Conservation (phyloP, 495 filamentous ascomycete genomes). For the Echria macrotheca region DNA sequence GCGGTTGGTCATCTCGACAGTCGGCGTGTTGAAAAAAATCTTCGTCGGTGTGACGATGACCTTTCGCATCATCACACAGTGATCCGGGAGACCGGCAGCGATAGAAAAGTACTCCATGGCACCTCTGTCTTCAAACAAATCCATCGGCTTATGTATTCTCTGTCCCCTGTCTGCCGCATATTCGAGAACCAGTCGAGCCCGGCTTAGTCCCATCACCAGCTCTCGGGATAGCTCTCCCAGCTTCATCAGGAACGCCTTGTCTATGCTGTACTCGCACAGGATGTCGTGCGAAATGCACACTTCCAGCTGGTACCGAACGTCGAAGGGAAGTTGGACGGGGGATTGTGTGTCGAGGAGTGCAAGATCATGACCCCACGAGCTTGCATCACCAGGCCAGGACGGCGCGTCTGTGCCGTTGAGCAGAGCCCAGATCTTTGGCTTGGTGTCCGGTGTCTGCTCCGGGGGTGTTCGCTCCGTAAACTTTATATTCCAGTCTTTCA, state of each 20-base stretch:
- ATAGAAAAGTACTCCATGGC: constrained; percentile 41
- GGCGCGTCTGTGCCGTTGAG: constrained; percentile 38
- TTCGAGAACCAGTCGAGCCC: constrained; percentile 34
- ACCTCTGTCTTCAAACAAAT: constrained; percentile 55
- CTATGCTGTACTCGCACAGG: constrained; percentile 76
- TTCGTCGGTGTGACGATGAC: constrained; percentile 79
- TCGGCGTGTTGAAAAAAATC: constrained; percentile 69
- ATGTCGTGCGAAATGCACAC: constrained; percentile 76
- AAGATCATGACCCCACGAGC: constrained; percentile 24
- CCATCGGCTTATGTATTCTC: constrained; percentile 64
- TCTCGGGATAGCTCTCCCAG: constrained; percentile 44
- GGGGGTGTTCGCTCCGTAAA: constrained; percentile 30
- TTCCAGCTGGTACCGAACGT: constrained; percentile 84
- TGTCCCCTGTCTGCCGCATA: constrained; percentile 44
- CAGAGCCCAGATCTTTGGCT: constrained; percentile 49
- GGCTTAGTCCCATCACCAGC: constrained; percentile 15
- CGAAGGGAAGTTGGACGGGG: constrained; percentile 54
- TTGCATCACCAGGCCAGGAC: constrained; percentile 5
- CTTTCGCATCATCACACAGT: constrained; percentile 70
- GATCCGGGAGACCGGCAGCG: constrained; percentile 53
- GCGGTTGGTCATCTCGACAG: constrained; percentile 81
- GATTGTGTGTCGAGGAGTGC: constrained; percentile 31
- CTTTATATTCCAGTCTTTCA: constrained; percentile 71
- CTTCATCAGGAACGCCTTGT: constrained; percentile 54
- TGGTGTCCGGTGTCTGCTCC: constrained; percentile 13